A percentile compares a stretch with the other conserved stretches of the same genome.
phyloP scores from a whole-genome alignment of 2,329 filamentous ascomycete genomes.

The Cladophialophora yegresii region DNA sequence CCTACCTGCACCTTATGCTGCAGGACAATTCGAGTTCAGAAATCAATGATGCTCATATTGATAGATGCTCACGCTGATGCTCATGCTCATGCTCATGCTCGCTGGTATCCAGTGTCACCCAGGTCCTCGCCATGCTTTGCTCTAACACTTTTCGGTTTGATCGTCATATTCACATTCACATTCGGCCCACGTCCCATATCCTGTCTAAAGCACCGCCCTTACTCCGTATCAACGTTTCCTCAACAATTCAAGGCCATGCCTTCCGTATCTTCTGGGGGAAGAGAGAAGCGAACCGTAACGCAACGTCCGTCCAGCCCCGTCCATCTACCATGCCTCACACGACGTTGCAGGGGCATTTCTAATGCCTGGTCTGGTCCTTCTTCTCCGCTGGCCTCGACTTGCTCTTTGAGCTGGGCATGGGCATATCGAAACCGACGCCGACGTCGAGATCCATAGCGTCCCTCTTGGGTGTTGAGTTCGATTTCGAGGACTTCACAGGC shows the following conservation, averaged over 20 bases:
- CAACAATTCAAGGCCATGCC: neutral
- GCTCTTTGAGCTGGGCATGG: neutral
- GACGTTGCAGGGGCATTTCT: neutral
- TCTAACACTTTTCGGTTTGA: constrained; percentile 2
- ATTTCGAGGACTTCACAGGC: neutral
- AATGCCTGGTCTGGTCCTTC: neutral
- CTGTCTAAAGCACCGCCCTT: neutral
- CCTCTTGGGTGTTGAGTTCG: neutral
- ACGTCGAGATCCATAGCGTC: neutral
- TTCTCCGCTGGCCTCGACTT: neutral
- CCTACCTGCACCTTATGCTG: neutral
- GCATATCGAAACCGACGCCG: neutral
- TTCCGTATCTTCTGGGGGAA: neutral
- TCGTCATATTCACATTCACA: constrained; percentile 2
- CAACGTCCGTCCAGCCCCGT: too few species aligned
- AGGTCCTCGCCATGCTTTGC: constrained; percentile 21
- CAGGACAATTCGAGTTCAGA: neutral
- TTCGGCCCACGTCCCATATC: neutral
- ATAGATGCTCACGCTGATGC: constrained; percentile 9
- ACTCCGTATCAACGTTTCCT: neutral
- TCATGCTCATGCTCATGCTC: constrained; percentile 11
- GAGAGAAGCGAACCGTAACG: neutral
- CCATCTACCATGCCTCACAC: neutral
- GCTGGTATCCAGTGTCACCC: constrained; percentile 8
- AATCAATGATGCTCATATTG: neutral